Conservation (phyloP, 1,139 yeast species). For the Kodamaea sp. region DNA sequence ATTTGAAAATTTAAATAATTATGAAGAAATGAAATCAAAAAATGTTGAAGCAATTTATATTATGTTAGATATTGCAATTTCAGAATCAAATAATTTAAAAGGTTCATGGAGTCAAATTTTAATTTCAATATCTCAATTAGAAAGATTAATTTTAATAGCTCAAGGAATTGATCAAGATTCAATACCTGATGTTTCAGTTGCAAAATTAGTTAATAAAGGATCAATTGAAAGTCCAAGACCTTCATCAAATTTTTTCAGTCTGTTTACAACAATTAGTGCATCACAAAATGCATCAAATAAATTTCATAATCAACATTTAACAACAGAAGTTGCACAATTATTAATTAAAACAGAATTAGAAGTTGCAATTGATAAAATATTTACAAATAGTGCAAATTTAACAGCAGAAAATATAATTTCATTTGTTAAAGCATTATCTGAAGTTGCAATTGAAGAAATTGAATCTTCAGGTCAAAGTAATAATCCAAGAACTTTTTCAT, state of each 20-base stretch:
- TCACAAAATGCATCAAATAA: slow-evolving; percentile 43
- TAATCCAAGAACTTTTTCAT: slow-evolving; percentile 85
- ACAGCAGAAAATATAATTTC: slow-evolving; percentile 81
- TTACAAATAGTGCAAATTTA: slow-evolving; percentile 75
- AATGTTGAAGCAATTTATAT: slow-evolving; percentile 77
- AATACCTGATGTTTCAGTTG: slow-evolving; percentile 81
- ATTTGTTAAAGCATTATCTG: slow-evolving; percentile 82
- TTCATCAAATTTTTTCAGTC: slow-evolving; percentile 50
- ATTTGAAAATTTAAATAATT: slow-evolving; percentile 75
- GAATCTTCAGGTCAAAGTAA: slow-evolving; percentile 79
- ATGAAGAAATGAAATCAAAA: slow-evolving; percentile 74
- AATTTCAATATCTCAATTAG: slow-evolving; percentile 83
- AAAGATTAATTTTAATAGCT: slow-evolving; percentile 81
- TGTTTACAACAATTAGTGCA: slow-evolving; percentile 34
- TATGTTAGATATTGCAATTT: slow-evolving; percentile 70
- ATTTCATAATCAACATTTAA: slow-evolving; percentile 44
- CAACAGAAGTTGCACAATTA: slow-evolving; percentile 40
- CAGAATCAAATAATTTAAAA: slow-evolving; percentile 70
- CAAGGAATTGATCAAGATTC: slow-evolving; percentile 83
- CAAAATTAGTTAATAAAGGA: slow-evolving; percentile 57
- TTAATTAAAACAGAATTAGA: slow-evolving; percentile 74
- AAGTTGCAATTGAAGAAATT: slow-evolving; percentile 86
- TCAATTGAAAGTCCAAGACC: slow-evolving; percentile 54
- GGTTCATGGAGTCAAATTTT: slow-evolving; percentile 82
- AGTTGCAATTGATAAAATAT: slow-evolving; percentile 82